Evolutionary conservation across 106 monocot species (phyloP), one percentile per base, ranked within the genome.

Genomic region (Allium sativum): DNA sequence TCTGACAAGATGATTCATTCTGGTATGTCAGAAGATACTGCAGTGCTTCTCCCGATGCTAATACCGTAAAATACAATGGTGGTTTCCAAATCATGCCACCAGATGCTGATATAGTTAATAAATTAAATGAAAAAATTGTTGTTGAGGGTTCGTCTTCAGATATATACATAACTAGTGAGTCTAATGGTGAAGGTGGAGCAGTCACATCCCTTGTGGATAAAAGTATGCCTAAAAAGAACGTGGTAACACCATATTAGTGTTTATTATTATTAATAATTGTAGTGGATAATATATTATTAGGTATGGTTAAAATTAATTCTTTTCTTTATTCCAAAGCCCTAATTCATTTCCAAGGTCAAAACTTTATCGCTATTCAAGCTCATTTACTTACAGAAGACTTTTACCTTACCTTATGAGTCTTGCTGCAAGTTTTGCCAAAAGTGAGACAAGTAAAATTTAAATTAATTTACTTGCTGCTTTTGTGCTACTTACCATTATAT

Each of bases 351-450:
- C 79, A 12, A 62, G 74, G 16, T 60, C 74, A 60, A 84, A 68
- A 70, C 53, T 85, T 53, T 67, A 73, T 62, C 61, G 66, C 40
- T 65, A 75, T 51, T 59, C 81, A 55, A 82, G 66, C 44, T 84
- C 85, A 12, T 76, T 85, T 54, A 75, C 74, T 71, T 89, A 89
- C 55, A 73, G 73, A 69, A 84, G 84, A 72, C 56, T 89, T 55
- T 72, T 89, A 55, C 89, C 89, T n/a, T n/a, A n/a, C n/a, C n/a
- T n/a, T n/a, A n/a, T 12, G 20, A 84, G 51, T 71, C 67, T 89
- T 45, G 73, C 55, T 73, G 73, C 81, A 21, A 14, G n/a, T n/a
- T n/a, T 81, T 8, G 69, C 59, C 22, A 84, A 75, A 66, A 56
- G 69, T 52, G 61, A n/a, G 42, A 65, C 78, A 48, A 18, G 74